phyloP scores from a whole-genome alignment of 179 eudicot genomes.

The Heliamphora pulchella region DNA sequence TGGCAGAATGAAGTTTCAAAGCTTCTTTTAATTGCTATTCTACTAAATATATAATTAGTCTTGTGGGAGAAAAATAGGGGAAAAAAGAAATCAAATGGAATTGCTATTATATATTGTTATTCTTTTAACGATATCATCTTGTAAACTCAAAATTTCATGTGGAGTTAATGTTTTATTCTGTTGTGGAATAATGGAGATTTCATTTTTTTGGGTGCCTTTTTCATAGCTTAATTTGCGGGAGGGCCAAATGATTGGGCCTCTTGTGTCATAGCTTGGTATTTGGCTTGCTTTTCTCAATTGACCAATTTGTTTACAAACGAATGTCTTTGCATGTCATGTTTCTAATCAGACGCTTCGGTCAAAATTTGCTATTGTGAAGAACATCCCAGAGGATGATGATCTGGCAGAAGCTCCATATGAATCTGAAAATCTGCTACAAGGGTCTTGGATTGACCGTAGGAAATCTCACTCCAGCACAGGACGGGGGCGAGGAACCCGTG shows the following conservation, averaged over 20 bases:
- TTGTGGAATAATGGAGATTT: background rate
- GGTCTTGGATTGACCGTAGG: conserved; percentile 36
- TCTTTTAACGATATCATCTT: no score
- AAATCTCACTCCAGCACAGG: conserved; percentile 27
- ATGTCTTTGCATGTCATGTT: background rate
- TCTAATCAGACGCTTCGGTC: conserved; percentile 38
- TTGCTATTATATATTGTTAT: no score
- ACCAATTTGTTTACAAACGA: background rate
- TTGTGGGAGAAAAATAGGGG: background rate
- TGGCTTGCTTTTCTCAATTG: background rate
- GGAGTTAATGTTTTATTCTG: no score
- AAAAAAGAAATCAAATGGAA: background rate
- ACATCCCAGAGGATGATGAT: conserved; percentile 34
- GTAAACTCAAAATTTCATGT: no score
- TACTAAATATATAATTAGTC: background rate
- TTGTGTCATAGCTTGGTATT: no score
- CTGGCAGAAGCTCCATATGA: conserved; percentile 23
- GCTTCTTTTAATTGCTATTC: background rate
- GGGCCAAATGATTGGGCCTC: no score
- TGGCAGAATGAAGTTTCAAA: background rate
- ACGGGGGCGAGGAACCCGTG: conserved; percentile 38
- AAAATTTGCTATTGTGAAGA: conserved; percentile 32
- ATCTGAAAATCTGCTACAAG: conserved; percentile 34
- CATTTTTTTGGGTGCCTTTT: background rate
- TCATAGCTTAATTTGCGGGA: no score